Evolutionary conservation across 2,329 filamentous ascomycete genomes (phyloP).

Genomic region (Pyrenophora teres): DNA sequence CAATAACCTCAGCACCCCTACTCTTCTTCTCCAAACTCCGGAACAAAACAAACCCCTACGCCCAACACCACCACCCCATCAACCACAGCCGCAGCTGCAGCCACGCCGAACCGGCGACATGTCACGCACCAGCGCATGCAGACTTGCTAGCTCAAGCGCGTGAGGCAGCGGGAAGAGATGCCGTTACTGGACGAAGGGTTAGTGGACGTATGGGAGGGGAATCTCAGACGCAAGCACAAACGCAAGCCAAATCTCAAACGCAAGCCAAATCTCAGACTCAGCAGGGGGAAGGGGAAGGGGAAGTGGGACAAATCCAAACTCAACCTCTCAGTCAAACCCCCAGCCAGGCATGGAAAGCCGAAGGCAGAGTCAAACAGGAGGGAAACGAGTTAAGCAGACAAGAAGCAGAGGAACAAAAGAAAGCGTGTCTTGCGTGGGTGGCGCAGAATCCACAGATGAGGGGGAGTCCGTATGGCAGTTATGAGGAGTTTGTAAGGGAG

Average conservation of each 20-base stretch:
- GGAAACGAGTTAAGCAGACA: not conserved
- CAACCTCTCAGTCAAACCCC: not conserved
- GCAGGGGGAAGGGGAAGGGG: no score
- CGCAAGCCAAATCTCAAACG: no score
- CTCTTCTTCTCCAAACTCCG: no score
- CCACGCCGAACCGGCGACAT: not conserved
- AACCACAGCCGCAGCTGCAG: not conserved
- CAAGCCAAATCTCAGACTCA: no score
- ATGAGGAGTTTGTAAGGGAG: conserved; percentile 19
- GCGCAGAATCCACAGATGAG: conserved; percentile 9
- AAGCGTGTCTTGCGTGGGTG: conserved; percentile 9
- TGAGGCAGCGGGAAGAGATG: conserved; percentile 21
- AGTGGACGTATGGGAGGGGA: no score
- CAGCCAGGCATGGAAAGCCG: not conserved
- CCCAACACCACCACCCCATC: not conserved
- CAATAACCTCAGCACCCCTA: no score
- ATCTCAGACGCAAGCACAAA: no score
- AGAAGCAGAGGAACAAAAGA: conserved; percentile 4
- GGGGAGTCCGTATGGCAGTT: conserved; percentile 14
- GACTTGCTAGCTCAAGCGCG: conserved; percentile 32
- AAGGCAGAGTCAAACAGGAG: not conserved
- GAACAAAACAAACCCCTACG: no score
- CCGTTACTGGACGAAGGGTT: conserved; percentile 19
- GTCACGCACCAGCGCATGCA: not conserved
- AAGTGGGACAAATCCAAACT: no score